phyloP scores from a whole-genome alignment of 2,329 filamentous ascomycete genomes.

The Aspergillus tamarii region DNA sequence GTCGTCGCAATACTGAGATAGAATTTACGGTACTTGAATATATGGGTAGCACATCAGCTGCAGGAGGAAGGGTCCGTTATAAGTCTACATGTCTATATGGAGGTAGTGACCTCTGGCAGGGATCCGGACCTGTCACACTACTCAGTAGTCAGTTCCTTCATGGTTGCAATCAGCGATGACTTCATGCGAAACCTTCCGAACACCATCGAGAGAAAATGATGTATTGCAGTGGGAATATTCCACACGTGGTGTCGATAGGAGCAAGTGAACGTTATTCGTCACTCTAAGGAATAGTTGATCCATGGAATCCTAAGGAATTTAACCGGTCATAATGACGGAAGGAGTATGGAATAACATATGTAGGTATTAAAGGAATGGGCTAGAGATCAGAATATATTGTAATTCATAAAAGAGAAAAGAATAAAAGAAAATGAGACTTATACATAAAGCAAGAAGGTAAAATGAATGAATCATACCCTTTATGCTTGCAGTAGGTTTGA shows the following conservation, averaged over 20 bases:
- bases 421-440: neutral
- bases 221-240: neutral
- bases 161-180: neutral
- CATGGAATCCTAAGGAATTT: neutral
- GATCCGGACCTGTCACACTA: neutral
- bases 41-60: neutral
- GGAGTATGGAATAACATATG: neutral
- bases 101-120: neutral
- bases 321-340: neutral
- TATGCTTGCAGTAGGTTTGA: neutral
- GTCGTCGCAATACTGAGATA: neutral
- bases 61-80: neutral
- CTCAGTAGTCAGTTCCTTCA: neutral
- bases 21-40: neutral
- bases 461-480: neutral
- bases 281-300: neutral
- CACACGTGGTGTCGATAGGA: neutral
- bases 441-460: neutral
- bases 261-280: neutral
- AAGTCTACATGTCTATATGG: neutral
- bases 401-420: neutral
- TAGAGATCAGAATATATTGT: neutral
- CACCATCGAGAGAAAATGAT: neutral
- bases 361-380: neutral
- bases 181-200: neutral